These are phyloP conservation scores for Vanrija sp. DNA, from an alignment of 1,284 basidiomycete species.

Conservation along the genomic window DNA sequence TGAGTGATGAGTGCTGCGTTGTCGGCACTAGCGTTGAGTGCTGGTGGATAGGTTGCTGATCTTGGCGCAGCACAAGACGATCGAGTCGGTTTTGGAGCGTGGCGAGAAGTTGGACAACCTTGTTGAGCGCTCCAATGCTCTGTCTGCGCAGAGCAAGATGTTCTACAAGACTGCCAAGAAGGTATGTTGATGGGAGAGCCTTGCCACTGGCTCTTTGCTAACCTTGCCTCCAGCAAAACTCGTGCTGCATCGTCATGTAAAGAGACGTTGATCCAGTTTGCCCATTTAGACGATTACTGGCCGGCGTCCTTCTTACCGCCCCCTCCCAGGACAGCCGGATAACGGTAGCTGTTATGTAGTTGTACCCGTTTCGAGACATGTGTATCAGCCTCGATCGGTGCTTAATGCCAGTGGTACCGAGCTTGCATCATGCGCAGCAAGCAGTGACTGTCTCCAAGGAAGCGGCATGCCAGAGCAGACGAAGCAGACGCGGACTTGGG, in stretches of 20 bases:
- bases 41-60: neutral
- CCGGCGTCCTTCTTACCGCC: too few species aligned
- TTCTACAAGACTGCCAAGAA: conserved; percentile 93
- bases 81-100: conserved; percentile 92
- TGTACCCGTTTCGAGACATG: conserved; percentile 2
- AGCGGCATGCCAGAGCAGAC: too few species aligned
- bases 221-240: conserved; percentile 58
- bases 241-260: conserved; percentile 59
- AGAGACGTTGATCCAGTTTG: neutral
- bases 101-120: conserved; percentile 97
- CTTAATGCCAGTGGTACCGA: too few species aligned
- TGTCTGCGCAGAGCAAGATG: conserved; percentile 89
- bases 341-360: conserved; percentile 3
- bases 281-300: neutral
- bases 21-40: too few species aligned
- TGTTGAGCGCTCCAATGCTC: conserved; percentile 87
- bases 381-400: too few species aligned
- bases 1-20: conserved; percentile 49
- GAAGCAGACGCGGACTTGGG: too few species aligned
- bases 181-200: conserved; percentile 52
- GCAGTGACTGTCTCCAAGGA: too few species aligned
- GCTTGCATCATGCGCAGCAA: too few species aligned
- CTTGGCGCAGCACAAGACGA: conserved; percentile 84
- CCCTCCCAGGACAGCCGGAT: neutral
- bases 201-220: neutral